These are phyloP conservation scores for Lipomyces orientalis DNA, from an alignment of 805 yeast species.

Conservation along the genomic window DNA sequence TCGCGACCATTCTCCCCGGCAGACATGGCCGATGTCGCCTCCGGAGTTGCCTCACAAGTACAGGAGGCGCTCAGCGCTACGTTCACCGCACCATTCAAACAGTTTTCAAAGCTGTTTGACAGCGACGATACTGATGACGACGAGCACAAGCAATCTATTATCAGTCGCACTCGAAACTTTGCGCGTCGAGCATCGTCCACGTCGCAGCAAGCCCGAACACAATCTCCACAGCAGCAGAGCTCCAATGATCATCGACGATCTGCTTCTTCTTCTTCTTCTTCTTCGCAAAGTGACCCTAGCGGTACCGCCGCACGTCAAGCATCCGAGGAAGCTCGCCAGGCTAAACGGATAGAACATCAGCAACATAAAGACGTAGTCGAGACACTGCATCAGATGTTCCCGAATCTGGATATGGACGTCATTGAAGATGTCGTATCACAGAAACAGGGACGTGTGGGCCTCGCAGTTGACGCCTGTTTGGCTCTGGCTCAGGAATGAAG, in stretches of 20 bases:
- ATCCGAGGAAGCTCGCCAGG: conserved; percentile 40
- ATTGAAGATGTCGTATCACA: conserved; percentile 71
- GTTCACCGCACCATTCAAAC: conserved; percentile 56
- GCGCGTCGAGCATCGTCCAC: conserved; percentile 5
- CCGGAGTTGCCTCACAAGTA: conserved; percentile 35
- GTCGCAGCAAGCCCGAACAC: conserved; percentile 11
- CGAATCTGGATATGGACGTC: conserved; percentile 69
- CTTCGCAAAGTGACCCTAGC: conserved; percentile 2
- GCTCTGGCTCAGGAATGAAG: conserved; percentile 20
- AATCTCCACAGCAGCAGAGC: not conserved
- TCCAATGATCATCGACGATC: not conserved
- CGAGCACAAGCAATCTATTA: conserved; percentile 12
- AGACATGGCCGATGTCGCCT: conserved; percentile 27
- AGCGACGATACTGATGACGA: conserved; percentile 38
- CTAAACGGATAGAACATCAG: conserved; percentile 48
- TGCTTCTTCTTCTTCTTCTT: not conserved
- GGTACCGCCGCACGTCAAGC: conserved; percentile 14
- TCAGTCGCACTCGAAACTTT: conserved; percentile 24
- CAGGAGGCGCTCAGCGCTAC: conserved; percentile 41
- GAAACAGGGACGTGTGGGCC: conserved; percentile 70
- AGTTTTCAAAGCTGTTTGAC: conserved; percentile 48
- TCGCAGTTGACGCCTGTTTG: conserved; percentile 70
- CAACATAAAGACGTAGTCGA: conserved; percentile 56
- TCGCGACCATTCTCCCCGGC: conserved; percentile 30
- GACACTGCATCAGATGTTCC: conserved; percentile 72